Evolutionary conservation across 2,329 filamentous ascomycete species (phyloP), one percentile per base, ranked within the genome.

Genomic region (Sarocladium oryzae): DNA sequence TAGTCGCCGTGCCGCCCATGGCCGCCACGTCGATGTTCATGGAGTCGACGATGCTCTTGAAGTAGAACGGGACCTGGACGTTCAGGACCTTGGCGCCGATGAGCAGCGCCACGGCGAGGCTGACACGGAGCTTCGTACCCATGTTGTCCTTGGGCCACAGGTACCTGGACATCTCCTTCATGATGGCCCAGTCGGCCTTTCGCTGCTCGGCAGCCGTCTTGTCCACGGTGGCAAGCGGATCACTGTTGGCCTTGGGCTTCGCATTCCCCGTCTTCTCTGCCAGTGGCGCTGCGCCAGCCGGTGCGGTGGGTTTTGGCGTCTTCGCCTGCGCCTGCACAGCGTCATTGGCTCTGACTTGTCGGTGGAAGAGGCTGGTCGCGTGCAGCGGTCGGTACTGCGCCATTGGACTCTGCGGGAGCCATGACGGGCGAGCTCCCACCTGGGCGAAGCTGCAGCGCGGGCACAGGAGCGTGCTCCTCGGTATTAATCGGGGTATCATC

Each of bases 21-120:
- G 86, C 78, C n/a, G 82, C 79, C 64, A 96, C 85, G 67, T 99
- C 93, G 58, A 99, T 81, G 66, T 99, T 99, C 89, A 99, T 96
- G 18, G 89, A 84, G 68, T 99, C 95, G 37, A 99, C 89, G 57
- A 99, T 97, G 68, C 75, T 91, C 76, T 97, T 97, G 76, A 99
- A 99, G 75, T 96, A 99, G 66, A 99, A 99, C 0, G 93, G 93
- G 43, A 99, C 89, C 72, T 99, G 90, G 15, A 99, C 93, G 67
- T 97, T 99, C 62, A 99, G 76, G 46, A 95, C 82, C 77, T 99
- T 99, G 64, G 90, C 89, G 53, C 91, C 89, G 20, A 99, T 72
- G 33, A 99, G 77, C 56, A 99, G 71, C 7, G 78, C 82, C 3
- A 99, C 78, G n/a, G 92, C 90, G 45, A 95, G 71, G 10, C 87